These are phyloP conservation scores for Quercus glauca DNA, from an alignment of 306 rosid genomes.

Conservation along the genomic window DNA sequence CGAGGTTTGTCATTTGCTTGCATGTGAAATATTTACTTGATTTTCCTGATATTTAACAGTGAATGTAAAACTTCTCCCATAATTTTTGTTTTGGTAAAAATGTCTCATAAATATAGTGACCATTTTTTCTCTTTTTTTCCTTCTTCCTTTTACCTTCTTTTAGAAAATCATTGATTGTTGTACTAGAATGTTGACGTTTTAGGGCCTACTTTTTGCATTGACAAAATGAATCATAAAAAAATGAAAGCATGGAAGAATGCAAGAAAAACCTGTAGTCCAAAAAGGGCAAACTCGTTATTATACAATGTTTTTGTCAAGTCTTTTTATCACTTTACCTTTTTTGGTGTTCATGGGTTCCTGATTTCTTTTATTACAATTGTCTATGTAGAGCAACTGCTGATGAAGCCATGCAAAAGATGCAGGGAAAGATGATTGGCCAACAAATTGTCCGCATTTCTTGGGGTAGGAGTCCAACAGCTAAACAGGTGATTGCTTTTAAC, in stretches of 20 bases:
- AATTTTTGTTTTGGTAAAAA: not conserved
- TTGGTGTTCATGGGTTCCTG: constrained; percentile 13
- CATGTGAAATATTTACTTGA: constrained; percentile 2
- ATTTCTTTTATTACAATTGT: constrained; percentile 11
- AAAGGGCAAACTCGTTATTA: not conserved
- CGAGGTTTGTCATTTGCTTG: constrained; percentile 48
- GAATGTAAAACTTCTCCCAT: constrained; percentile 17
- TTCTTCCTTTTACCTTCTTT: not conserved
- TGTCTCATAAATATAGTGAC: not conserved
- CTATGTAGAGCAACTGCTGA: constrained; percentile 73
- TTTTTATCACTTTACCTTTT: not conserved
- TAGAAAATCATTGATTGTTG: not conserved
- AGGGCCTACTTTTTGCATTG: not conserved
- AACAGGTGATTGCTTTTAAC: constrained; percentile 58
- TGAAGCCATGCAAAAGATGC: constrained; percentile 88
- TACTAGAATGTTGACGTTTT: not conserved
- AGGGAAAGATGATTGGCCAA: constrained; percentile 79
- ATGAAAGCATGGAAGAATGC: not conserved
- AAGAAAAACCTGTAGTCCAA: not conserved
- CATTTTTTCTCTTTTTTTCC: not conserved
- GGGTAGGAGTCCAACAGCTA: constrained; percentile 69
- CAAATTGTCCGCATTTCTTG: constrained; percentile 78
- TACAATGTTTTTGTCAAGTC: not conserved
- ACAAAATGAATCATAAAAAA: not conserved
- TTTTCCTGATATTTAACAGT: constrained; percentile 16